A percentile compares a stretch with the other conserved stretches of the same genome.
Conservation (phyloP, 805 yeast species). For the Jamesozyma rosinii region DNA sequence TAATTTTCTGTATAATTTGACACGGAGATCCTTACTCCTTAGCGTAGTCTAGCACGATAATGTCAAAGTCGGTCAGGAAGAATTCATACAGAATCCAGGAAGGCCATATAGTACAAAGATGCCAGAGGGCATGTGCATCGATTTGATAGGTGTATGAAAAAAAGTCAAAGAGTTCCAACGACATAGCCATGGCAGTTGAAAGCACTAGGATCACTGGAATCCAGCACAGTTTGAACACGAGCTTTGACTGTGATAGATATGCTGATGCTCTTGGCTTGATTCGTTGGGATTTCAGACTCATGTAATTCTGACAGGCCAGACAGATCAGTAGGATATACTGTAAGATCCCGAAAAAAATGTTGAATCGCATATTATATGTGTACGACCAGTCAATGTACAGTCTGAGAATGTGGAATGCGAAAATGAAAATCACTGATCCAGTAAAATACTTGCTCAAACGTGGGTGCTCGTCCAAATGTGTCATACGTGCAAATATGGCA, state of each 20-base stretch:
- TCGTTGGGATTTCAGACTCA: not conserved
- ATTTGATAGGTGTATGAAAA: constrained; percentile 58
- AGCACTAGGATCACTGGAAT: constrained; percentile 46
- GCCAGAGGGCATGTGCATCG: constrained; percentile 96
- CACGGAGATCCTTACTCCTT: not conserved
- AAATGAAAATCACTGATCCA: constrained; percentile 39
- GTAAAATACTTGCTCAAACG: constrained; percentile 33
- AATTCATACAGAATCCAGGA: constrained; percentile 64
- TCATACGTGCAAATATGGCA: constrained; percentile 51
- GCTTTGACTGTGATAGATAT: constrained; percentile 5
- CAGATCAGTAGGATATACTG: constrained; percentile 46
- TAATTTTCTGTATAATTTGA: too few species aligned
- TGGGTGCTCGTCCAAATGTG: constrained; percentile 42
- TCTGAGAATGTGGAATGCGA: constrained; percentile 55
- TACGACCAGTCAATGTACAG: constrained; percentile 74
- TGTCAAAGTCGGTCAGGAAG: constrained; percentile 37
- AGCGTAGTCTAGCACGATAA: not conserved
- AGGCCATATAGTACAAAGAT: constrained; percentile 77
- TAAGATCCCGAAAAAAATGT: constrained; percentile 64
- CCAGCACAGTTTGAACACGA: constrained; percentile 24
- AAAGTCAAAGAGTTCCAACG: constrained; percentile 86
- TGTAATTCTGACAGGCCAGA: constrained; percentile 29
- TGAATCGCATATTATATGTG: constrained; percentile 88
- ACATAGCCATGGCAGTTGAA: constrained; percentile 62
- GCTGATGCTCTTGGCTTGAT: not conserved